Evolutionary conservation across 2,329 filamentous ascomycete genomes (phyloP).

Genomic region (Zalaria obscura): DNA sequence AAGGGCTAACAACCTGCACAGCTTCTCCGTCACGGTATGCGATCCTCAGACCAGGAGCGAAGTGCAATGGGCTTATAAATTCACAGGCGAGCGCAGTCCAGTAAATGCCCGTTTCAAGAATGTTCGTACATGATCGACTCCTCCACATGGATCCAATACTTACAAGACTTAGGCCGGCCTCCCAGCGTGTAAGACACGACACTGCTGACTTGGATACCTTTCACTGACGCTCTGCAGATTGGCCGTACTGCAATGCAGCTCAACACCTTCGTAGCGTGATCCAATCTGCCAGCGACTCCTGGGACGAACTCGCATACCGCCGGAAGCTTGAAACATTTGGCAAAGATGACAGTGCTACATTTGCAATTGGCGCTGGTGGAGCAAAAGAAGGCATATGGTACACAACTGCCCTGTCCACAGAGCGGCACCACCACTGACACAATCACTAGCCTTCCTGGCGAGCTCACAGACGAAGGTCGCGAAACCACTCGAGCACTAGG

Average conservation of each 20-base stretch:
- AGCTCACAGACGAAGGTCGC: constrained; percentile 35
- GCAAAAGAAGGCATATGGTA: constrained; percentile 73
- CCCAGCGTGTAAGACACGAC: constrained; percentile 25
- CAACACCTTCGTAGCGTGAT: constrained; percentile 53
- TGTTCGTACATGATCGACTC: constrained; percentile 38
- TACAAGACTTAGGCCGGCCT: constrained; percentile 29
- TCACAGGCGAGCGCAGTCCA: constrained; percentile 54
- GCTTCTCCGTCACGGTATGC: constrained; percentile 17
- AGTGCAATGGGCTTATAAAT: not conserved
- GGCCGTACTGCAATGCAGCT: constrained; percentile 81
- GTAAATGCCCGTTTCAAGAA: constrained; percentile 82
- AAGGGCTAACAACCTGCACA: not conserved
- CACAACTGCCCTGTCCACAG: constrained; percentile 12
- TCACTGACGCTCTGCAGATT: constrained; percentile 32
- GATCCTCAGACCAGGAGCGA: no score
- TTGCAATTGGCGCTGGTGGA: constrained; percentile 52
- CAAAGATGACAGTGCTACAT: constrained; percentile 38
- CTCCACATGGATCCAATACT: not conserved
- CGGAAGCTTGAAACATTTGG: constrained; percentile 76
- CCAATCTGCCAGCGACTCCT: constrained; percentile 38
- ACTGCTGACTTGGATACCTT: not conserved
- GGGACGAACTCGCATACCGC: constrained; percentile 47
- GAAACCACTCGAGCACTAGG: constrained; percentile 35
- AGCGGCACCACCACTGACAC: not conserved
- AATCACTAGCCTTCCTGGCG: constrained; percentile 25